Base-by-base conservation (phyloP, 805 yeast genomes). In the Hanseniaspora occidentalis region DNA sequence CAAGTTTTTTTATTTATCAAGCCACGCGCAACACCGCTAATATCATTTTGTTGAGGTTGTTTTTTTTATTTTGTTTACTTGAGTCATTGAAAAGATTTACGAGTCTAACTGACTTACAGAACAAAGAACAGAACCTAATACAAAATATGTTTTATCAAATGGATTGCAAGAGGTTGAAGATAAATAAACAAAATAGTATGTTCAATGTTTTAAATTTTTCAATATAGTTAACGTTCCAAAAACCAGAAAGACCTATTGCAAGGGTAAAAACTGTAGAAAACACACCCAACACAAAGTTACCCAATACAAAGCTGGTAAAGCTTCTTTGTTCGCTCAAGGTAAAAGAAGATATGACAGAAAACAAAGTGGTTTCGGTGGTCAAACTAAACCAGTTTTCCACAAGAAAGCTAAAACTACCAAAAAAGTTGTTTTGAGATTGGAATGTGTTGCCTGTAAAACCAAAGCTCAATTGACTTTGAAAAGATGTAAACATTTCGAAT, bases 301-400 rank as follows among this genome's bases (percentile, higher is more conserved):
- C 72, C 99, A 92, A 79, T 92, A 92, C 94, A 92, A 92, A 74
- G 95, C 97, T 69, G 98, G 99, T 76, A 92, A 92, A 79, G 97
- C 98, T 69, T 89, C 97, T 54, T 80, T 88, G 64, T 86, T 79
- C 67, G 96, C 97, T 61, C 97, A 92, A 77, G 99, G 99, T 82
- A 92, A 94, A 89, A 86, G 99, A 80, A 88, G 99, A 79, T 92
- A 92, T 78, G 98, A 92, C 89, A 95, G 99, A 76, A 92, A 92
- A 75, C 98, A 92, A 78, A 69, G 83, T 64, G 98, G 98, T 86
- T 92, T 79, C 76, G 99, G 99, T 84, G 99, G 99, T 84, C 99
- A 92, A 78, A 92, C 98, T 75, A 92, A 86, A 79, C 98, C 80
- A 68, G 82, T 92, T 75, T 92, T 92, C 96, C 97, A 86, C 84